Evolutionary conservation across 2,329 filamentous ascomycete genomes (phyloP), one percentile per base, ranked within the genome.

Genomic region (Talaromyces islandicus): DNA sequence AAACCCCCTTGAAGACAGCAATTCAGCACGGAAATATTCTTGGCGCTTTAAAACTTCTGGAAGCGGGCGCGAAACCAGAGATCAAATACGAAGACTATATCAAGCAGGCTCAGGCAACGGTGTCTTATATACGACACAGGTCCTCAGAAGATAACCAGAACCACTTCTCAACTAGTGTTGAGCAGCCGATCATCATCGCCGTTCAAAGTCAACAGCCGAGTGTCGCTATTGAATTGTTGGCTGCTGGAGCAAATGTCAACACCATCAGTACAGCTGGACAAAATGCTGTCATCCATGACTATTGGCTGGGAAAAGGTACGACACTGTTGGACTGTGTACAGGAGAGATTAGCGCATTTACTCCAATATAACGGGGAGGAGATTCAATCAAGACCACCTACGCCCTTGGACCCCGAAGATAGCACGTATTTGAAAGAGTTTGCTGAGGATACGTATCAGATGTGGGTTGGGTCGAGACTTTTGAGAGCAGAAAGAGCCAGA

Each of bases 151-250:
- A 71, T 0, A 86, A 85, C 58, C 73, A 80, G 60, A 71, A 72
- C 1, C 65, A 66, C 0, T 90, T 86, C 69, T 70, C 78, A 3
- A 62, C 71, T 6, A 69, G 66, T 1, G 68, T 82, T 11, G 78
- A 83, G 58, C 90, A 93, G 67, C 90, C 91, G 0, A 75, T 94
- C 14, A 78, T 91, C 10, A 60, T 80, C 3, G 90, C 91, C 2
- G 73, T 82, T 3, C 14, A 80, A 75, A 68, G 71, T 7, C 81
- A 84, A 66, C 60, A 86, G 67, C 72, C 75, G n/a, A 74, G 78
- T 0, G 69, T 86, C 6, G 85, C 84, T 1, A 67, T 84, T 4
- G 75, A 82, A 46, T 79, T 95, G 2, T 70, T 95, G 1, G 75
- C 83, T 17, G 77, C 77, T 17, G 89, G 89, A 1, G 88, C 83